Evolutionary conservation across 176 grass and related monocot genomes (phyloP), one percentile per base, ranked within the genome.

Genomic region (Avena atlantica): DNA sequence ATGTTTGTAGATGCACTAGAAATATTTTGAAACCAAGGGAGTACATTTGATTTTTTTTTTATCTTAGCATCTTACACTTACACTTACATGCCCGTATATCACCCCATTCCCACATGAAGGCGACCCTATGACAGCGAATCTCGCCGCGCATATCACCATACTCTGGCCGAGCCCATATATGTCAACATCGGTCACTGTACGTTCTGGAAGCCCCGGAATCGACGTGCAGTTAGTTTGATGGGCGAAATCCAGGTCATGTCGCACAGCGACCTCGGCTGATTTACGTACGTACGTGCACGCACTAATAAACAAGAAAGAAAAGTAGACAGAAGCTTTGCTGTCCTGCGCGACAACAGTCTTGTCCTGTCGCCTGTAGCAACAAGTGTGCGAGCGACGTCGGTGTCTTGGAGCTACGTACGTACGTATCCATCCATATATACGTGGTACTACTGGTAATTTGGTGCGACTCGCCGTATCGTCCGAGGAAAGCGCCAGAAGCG

Each of bases 221-320:
- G 71, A 74, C 70, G 42, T 74, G 70, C 70, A 49, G 20, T 74
- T 48, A 49, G 20, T 74, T 48, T 7, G 42, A 74, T 25, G 44
- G 12, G 45, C 6, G n/a, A 74, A 74, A 25, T 74, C 12, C 71
- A 50, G 8, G 45, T 74, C 71, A 50, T 12, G n/a, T 74, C 71
- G 25, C 48, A 74, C 71, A 74, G 71, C 45, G 71, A 74, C 71
- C 71, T 50, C 4, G 71, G 12, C 71, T 23, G 21, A 15, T 74
- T 47, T 74, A 74, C 47, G 71, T 74, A 74, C 47, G 71, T 74
- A 74, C 71, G 71, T 25, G 71, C 45, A 74, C 45, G 45, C 71
- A 48, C 70, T 23, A 73, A 47, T 73, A 48, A 48, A n/a, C 40
- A 72, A 45, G 9, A 44, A 48, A 69, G 6, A 8, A 19, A 69